Evolutionary conservation across 495 filamentous ascomycete genomes (phyloP).

Genomic region (Aspergillus carlsbadensis): DNA sequence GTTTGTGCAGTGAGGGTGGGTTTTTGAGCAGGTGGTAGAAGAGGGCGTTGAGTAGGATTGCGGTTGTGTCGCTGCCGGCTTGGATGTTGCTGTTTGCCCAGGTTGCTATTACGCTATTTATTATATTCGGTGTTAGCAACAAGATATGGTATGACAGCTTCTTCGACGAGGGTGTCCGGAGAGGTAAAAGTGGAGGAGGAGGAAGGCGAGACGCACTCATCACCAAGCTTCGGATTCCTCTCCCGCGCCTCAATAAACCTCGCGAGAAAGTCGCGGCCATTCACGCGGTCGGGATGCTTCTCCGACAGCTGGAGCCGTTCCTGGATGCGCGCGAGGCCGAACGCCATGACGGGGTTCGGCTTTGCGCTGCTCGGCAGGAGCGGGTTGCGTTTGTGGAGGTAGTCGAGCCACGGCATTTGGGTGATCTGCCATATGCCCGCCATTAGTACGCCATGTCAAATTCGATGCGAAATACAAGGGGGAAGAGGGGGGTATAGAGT

Average conservation of each 20-base stretch:
- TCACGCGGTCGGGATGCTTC: background rate
- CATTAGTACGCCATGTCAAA: conserved; percentile 12
- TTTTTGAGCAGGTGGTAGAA: conserved; percentile 37
- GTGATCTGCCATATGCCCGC: conserved; percentile 19
- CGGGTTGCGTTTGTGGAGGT: conserved; percentile 20
- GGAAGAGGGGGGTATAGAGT: too few species aligned
- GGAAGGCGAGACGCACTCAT: background rate
- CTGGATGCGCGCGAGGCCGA: background rate
- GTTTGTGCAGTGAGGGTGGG: conserved; percentile 13
- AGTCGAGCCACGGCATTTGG: conserved; percentile 36
- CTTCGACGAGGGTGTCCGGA: conserved; percentile 12
- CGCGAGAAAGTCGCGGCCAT: conserved; percentile 25
- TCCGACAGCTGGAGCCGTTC: background rate
- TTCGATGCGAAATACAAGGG: too few species aligned
- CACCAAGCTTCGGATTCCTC: conserved; percentile 3
- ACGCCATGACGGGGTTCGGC: background rate
- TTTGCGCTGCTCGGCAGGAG: background rate
- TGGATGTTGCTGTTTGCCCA: conserved; percentile 31
- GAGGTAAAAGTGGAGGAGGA: background rate
- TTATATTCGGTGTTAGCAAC: too few species aligned
- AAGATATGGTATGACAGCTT: too few species aligned
- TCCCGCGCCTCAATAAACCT: conserved; percentile 22
- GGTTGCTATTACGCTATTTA: too few species aligned
- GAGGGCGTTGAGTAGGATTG: conserved; percentile 31
- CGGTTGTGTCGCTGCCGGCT: conserved; percentile 47